Percentiles rank a stretch among this genome's conserved stretches.
These are phyloP conservation scores for Pseudovirgaria hyperparasitica DNA, from an alignment of 2,329 filamentous ascomycete genomes.

Conservation along the genomic window DNA sequence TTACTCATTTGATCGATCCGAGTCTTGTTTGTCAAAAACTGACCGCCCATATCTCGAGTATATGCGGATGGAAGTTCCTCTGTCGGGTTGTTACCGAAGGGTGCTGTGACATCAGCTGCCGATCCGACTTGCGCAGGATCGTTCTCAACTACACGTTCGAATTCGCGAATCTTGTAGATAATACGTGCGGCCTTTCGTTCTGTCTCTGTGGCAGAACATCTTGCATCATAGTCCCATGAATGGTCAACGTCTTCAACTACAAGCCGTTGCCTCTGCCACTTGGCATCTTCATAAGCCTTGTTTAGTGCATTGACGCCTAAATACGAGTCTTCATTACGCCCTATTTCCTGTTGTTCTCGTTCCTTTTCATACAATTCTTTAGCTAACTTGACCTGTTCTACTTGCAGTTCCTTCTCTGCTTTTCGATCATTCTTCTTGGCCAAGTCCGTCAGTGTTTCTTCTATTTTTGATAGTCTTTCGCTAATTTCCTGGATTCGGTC, in stretches of 20 bases:
- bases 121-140: too few relatives aligned
- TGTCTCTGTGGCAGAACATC: conserved; percentile 8
- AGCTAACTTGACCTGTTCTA: too few relatives aligned
- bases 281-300: conserved; percentile 9
- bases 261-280: conserved; percentile 12
- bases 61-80: conserved; percentile 26
- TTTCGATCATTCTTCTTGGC: too few relatives aligned
- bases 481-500: too few relatives aligned
- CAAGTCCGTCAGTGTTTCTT: too few relatives aligned
- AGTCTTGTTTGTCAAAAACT: conserved; percentile 31
- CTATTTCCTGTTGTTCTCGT: conserved; percentile 1
- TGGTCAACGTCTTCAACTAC: conserved; percentile 16
- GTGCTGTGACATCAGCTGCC: too few relatives aligned
- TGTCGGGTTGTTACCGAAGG: conserved; percentile 30
- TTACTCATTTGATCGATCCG: conserved; percentile 37
- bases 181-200: conserved; percentile 23
- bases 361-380: too few relatives aligned
- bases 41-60: conserved; percentile 34
- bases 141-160: conserved; percentile 26
- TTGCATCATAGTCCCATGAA: conserved; percentile 25
- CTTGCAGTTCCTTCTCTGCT: too few relatives aligned
- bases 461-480: too few relatives aligned
- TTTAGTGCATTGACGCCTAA: too few relatives aligned
- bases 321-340: too few relatives aligned
- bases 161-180: conserved; percentile 26